Evolutionary conservation across 345 rosid species (phyloP).

Genomic region (Boechera divaricarpa): DNA sequence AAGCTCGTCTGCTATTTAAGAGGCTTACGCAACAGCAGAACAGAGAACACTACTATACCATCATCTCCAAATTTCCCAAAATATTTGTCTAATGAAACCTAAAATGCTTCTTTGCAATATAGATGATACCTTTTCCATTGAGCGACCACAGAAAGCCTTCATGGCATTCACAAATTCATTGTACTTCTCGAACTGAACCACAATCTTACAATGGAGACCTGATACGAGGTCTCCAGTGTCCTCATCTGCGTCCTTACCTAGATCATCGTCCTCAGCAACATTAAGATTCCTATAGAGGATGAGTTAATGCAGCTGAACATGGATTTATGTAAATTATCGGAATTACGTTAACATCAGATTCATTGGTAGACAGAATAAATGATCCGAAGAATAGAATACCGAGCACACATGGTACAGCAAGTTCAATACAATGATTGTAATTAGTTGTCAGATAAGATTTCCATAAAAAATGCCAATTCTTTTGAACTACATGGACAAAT

Average conservation of each 20-base stretch:
- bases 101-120: constrained; percentile 13
- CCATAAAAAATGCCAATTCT: constrained; percentile 4
- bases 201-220: constrained; percentile 89
- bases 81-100: not conserved
- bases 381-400: not conserved
- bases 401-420: constrained; percentile 5
- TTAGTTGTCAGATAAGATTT: not conserved
- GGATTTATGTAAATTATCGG: constrained; percentile 8
- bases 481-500: not conserved
- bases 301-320: constrained; percentile 41
- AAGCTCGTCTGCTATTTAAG: not conserved
- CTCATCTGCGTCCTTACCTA: constrained; percentile 58
- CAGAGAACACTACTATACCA: not conserved
- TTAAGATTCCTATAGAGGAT: constrained; percentile 69
- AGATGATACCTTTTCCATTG: constrained; percentile 72
- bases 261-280: constrained; percentile 83
- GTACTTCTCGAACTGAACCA: constrained; percentile 85
- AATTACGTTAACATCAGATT: not conserved
- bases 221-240: constrained; percentile 60
- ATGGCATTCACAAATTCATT: constrained; percentile 73
- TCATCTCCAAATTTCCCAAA: constrained; percentile 6
- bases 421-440: not conserved
- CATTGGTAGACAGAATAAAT: constrained; percentile 22
- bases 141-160: constrained; percentile 79
- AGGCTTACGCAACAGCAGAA: not conserved